Base-by-base conservation (phyloP, 2,329 filamentous ascomycete genomes). In the Pseudohalonectria lignicola region DNA sequence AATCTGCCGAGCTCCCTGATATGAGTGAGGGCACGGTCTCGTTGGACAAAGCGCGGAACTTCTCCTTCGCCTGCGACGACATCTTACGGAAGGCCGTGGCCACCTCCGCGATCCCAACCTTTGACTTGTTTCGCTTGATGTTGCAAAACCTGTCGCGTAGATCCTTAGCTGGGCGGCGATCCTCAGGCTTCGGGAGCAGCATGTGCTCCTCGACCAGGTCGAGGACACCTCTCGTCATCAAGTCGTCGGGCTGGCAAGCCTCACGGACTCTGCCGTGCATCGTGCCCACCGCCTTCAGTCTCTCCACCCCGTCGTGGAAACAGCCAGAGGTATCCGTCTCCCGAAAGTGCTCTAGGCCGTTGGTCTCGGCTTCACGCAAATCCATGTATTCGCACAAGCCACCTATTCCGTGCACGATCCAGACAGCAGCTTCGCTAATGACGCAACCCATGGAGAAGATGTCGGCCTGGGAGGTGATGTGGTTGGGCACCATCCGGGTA, bases 361-460 rank as follows among this genome's bases (percentile, higher is more conserved):
- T 19, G 40, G 23, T 26, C 23, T 7, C 23, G 8, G 8, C 23
- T 7, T 12, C 36, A 6, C 46, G 42, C 5, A 23, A 33, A 1
- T 45, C 25, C 31, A 28, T 26, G 25, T 48, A 48, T 11, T 31
- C 39, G 18, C 18, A 10, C 21, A 34, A 37, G 20, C 43, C 40
- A 6, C 29, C 17, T 5, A 10, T 11, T 8, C 47, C 47, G 2
- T 42, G 42, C 12, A 34, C 41, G 8, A 45, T 21, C 45, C 45
- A 47, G 8, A 41, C 43, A 18, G 40, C 45, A 15, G 34, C 36
- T 12, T 44, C 43, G 13, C 45, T 46, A 8, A 47, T 21, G 12
- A 47, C 39, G 3, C 43, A 41, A 4, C 45, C 45, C 7, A 46
- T 32, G 2, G 45, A 44, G 34, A 47, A 49, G 13, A 46, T 45